Base-by-base conservation (phyloP, 257 asterid species). In the Rubia yunnanensis region DNA sequence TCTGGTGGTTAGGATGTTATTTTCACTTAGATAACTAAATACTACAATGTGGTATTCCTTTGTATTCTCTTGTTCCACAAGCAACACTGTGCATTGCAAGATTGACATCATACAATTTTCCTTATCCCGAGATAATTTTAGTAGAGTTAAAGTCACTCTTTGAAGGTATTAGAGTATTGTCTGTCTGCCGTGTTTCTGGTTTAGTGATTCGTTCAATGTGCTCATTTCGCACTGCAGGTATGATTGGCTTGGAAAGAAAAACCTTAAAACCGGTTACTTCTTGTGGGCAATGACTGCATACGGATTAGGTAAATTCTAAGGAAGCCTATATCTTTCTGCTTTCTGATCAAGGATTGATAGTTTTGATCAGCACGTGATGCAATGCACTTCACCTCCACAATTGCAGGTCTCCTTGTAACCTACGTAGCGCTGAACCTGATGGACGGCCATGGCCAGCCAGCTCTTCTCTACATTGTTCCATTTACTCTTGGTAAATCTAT, bases 361-460 rank as follows among this genome's bases (percentile, higher is more conserved):
- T 14, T 7, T 57, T 26, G 5, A 3, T 55, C 5, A 27, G 64
- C 20, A 10, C 15, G 1, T 30, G 13, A 44, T 58, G 8, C 48
- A 14, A 34, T 5, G 10, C 60, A 18, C 39, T 44, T 17, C 15
- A 49, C 59, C 57, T 67, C 58, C 1, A 18, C 59, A 50, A 38
- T 52, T 38, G 60, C 81, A 92, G 99, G 97, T 74, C 95, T 94
- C 79, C 84, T 90, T 54, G 70, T 84, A 9, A 94, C 99, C 26
- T 94, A 94, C 24, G 87, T 90, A 79, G 99, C 96, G 32, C 83
- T 94, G 65, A 90, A 84, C 79, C 66, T 94, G 88, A 94, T 88
- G 96, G 96, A 90, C 36, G 99, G 99, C 62, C 95, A 88, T 63
- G 99, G 99, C 48, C 97, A 94, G 57, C 99, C 99, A 18, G 99